A percentile compares a stretch with the other conserved stretches of the same genome.
These are phyloP conservation scores for Ascoidea rubescens DNA, from an alignment of 805 yeast species.

Conservation along the genomic window DNA sequence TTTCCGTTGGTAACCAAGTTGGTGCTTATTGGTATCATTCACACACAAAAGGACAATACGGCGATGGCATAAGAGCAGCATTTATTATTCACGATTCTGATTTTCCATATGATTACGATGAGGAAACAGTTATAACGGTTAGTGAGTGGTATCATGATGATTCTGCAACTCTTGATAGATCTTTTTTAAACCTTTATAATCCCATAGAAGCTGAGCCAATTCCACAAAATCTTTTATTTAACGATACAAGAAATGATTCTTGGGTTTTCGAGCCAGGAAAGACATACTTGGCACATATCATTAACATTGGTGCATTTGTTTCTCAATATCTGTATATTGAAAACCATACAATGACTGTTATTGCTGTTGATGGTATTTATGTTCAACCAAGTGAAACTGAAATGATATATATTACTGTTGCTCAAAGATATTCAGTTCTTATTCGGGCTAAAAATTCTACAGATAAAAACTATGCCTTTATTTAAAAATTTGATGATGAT, in stretches of 20 bases:
- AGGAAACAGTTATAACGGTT: conserved; percentile 54
- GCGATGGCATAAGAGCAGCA: conserved; percentile 82
- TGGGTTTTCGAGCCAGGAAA: conserved; percentile 73
- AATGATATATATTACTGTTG: conserved; percentile 69
- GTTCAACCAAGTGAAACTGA: conserved; percentile 63
- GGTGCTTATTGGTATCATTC: conserved; percentile 98
- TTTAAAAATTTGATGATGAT: conserved; percentile 65
- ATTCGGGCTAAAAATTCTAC: conserved; percentile 53
- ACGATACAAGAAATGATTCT: conserved; percentile 68
- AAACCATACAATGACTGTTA: conserved; percentile 73
- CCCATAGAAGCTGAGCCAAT: conserved; percentile 99
- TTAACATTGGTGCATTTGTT: conserved; percentile 83
- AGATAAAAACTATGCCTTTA: conserved; percentile 66
- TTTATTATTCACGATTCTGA: conserved; percentile 62
- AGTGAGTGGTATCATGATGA: conserved; percentile 79
- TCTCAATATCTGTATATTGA: conserved; percentile 84
- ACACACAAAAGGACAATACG: conserved; percentile 79
- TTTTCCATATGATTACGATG: conserved; percentile 54
- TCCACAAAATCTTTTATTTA: conserved; percentile 67
- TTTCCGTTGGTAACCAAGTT: conserved; percentile 65
- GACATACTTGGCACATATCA: conserved; percentile 68
- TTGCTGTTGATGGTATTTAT: conserved; percentile 86
- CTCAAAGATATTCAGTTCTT: conserved; percentile 82
- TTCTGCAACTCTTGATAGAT: conserved; percentile 32
- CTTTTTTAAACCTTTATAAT: conserved; percentile 59